A percentile compares a stretch with the other conserved stretches of the same genome.
Conservation (phyloP, 805 yeast genomes). For the Barnettozyma salicaria region DNA sequence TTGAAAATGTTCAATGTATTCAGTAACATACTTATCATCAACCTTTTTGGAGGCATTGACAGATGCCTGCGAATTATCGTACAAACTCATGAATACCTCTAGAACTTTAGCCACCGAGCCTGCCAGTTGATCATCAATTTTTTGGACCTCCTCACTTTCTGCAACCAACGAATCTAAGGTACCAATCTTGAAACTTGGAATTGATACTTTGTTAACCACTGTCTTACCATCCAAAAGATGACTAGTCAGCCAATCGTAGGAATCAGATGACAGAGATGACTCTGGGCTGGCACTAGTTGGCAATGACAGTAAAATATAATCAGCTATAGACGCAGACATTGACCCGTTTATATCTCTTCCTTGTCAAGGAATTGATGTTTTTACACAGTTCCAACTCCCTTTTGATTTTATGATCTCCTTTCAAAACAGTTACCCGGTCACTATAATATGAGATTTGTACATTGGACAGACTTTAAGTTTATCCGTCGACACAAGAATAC, state of each 20-base stretch:
- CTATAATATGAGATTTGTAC: too few species aligned
- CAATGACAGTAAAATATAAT: constrained; percentile 49
- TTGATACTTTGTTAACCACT: constrained; percentile 48
- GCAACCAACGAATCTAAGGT: constrained; percentile 88
- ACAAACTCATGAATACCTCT: constrained; percentile 58
- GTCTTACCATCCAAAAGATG: constrained; percentile 51
- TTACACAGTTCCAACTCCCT: too few species aligned
- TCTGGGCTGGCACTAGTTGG: constrained; percentile 53
- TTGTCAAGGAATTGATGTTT: too few species aligned
- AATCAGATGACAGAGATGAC: constrained; percentile 38
- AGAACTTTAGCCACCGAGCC: constrained; percentile 65
- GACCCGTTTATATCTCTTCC: neutral
- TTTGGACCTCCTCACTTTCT: constrained; percentile 83
- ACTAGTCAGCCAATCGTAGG: constrained; percentile 48
- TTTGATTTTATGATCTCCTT: too few species aligned
- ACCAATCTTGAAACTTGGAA: constrained; percentile 90
- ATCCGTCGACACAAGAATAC: too few species aligned
- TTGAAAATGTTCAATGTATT: constrained; percentile 65
- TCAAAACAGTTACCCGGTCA: too few species aligned
- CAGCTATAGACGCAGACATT: constrained; percentile 32
- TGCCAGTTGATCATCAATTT: constrained; percentile 73
- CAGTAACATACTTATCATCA: constrained; percentile 49
- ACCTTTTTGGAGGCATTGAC: constrained; percentile 45
- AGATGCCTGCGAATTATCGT: constrained; percentile 36
- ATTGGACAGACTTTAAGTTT: too few species aligned